Base-by-base conservation (phyloP, 2,329 filamentous ascomycete species). In the Hypoxylon sp. region DNA sequence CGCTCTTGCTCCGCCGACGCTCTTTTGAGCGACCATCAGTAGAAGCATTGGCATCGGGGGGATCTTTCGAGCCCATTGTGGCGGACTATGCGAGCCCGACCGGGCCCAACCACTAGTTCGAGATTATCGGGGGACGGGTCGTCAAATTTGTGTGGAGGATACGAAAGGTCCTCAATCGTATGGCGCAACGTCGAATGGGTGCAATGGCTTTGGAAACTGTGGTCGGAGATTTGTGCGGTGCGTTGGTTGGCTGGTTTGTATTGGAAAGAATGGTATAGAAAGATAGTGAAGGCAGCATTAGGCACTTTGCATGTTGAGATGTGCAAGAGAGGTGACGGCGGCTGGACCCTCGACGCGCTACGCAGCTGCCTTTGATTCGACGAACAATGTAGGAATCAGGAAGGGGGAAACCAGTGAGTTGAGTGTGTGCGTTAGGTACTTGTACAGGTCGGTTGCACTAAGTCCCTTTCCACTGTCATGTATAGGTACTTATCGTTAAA, bases 321-420 rank as follows among this genome's bases (percentile, higher is more conserved):
- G 56, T 67, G 57, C 54, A 55, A 41, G 47, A 54, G 61, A 65
- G 68, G 59, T 57, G 68, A 69, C 51, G 71, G 74, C 73, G 73
- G 74, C 61, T 72, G 68, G 71, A 70, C 62, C 61, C 70, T 59
- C 65, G 63, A 68, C 52, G 68, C 70, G 73, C 74, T 75, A 76
- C 75, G 74, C 74, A 74, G 70, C 73, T 56, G 63, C 54, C 60
- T 71, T 46, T 74, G 73, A 77, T 77, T 77, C 69, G 75, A 70
- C 61, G 43, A 61, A 45, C 27, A 34, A 14, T 53, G 48, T 46
- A 61, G 27, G 32, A 55, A 61, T 58, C 47, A 54, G 47, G 21
- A 52, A 50, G 29, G 46, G 34, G 60, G 51, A 7, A n/a, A 41
- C 27, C 46, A 34, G 23, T 48, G 37, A 43, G 43, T 54, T 27